Evolutionary conservation across 2,329 filamentous ascomycete species (phyloP).

Genomic region (Fusarium sp.): DNA sequence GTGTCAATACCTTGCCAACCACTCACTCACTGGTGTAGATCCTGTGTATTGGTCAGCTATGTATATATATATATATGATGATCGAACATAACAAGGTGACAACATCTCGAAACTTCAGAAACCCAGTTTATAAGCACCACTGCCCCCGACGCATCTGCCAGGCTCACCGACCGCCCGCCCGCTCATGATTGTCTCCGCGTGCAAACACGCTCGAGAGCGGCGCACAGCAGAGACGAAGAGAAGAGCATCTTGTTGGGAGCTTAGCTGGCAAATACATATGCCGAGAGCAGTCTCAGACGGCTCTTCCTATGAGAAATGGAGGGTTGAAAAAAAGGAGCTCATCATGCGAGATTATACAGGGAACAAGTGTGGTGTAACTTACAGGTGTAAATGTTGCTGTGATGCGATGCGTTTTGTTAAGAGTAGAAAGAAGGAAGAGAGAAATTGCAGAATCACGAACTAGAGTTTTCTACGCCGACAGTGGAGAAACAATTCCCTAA

Average conservation of each 20-base stretch:
- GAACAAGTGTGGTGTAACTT: constrained; percentile 4
- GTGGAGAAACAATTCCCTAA: constrained; percentile 24
- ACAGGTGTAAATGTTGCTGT: background rate
- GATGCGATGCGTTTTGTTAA: constrained; percentile 1
- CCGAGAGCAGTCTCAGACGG: constrained; percentile 55
- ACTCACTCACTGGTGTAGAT: background rate
- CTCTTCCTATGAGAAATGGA: constrained; percentile 55
- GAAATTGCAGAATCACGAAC: constrained; percentile 33
- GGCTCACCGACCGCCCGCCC: constrained; percentile 36
- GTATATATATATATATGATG: background rate
- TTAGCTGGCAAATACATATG: constrained; percentile 34
- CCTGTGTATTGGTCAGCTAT: constrained; percentile 34
- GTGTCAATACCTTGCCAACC: background rate
- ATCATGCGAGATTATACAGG: constrained; percentile 49
- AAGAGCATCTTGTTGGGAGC: constrained; percentile 32
- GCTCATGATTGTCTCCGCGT: constrained; percentile 41
- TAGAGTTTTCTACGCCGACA: constrained; percentile 24
- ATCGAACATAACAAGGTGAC: background rate
- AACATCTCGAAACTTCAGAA: constrained; percentile 53
- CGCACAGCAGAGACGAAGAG: constrained; percentile 30
- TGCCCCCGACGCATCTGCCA: constrained; percentile 48
- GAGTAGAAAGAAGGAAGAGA: constrained; percentile 22
- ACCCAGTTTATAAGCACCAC: constrained; percentile 59
- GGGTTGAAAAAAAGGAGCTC: constrained; percentile 52
- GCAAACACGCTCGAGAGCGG: constrained; percentile 47